These are phyloP conservation scores for Fomitopsis palustris DNA, from an alignment of 1,284 basidiomycete genomes.

Conservation along the genomic window DNA sequence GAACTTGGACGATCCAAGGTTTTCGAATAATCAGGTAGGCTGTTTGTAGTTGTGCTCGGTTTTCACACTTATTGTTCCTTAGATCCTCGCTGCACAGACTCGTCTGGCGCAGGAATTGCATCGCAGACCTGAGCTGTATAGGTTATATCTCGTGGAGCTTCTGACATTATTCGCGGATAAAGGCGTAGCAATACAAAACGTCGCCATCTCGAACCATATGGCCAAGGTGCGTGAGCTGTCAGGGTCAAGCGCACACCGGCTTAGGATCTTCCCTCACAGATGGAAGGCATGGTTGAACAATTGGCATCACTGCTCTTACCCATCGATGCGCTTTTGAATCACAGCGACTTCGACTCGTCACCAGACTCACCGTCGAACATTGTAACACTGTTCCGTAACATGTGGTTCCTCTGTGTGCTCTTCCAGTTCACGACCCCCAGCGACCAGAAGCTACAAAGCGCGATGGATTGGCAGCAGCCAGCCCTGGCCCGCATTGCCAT, in stretches of 20 bases:
- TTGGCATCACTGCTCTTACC: slow-evolving; percentile 85
- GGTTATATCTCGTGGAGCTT: slow-evolving; percentile 82
- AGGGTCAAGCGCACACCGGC: slow-evolving; percentile 2
- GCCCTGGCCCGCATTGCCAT: slow-evolving; percentile 80
- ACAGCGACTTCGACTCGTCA: slow-evolving; percentile 70
- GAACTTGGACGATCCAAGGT: slow-evolving; percentile 81
- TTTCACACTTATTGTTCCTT: neutral
- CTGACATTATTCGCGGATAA: slow-evolving; percentile 88
- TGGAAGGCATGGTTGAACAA: slow-evolving; percentile 83
- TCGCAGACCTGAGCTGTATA: slow-evolving; percentile 71
- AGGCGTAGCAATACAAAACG: slow-evolving; percentile 87
- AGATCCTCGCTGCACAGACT: slow-evolving; percentile 87
- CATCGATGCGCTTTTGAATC: slow-evolving; percentile 85
- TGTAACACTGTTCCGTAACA: slow-evolving; percentile 85
- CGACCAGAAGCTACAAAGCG: slow-evolving; percentile 47
- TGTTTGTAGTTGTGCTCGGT: neutral
- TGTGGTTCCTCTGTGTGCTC: slow-evolving; percentile 92
- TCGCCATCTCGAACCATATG: slow-evolving; percentile 59
- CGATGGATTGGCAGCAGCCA: slow-evolving; percentile 74
- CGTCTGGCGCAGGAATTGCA: slow-evolving; percentile 78
- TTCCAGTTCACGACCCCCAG: slow-evolving; percentile 63
- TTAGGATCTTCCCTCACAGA: slow-evolving; percentile 38
- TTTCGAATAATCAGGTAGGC: slow-evolving; percentile 79
- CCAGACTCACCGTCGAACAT: slow-evolving; percentile 56
- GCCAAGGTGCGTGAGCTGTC: slow-evolving; percentile 46